Evolutionary conservation across 2,329 filamentous ascomycete genomes (phyloP), one percentile per base, ranked within the genome.

Genomic region (Neofusicoccum ribis): DNA sequence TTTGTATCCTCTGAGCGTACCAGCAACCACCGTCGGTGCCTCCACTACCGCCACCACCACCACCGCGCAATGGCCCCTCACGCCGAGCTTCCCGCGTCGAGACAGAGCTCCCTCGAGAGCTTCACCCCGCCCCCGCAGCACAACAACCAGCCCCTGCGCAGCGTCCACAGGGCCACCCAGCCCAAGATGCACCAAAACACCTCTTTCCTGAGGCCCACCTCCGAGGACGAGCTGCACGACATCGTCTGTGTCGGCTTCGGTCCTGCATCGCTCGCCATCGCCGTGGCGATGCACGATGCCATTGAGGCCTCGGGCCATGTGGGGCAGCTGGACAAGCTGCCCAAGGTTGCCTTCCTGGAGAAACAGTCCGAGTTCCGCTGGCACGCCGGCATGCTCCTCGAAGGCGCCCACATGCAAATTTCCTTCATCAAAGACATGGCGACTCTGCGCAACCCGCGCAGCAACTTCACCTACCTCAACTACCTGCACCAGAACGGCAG

Each of bases 341-440:
- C 92, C 54, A 92, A 91, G 75, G 88, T 96, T 3, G 85, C 91
- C 50, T 98, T 97, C 78, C 80, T 98, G 27, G 94, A 98, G 82
- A 90, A 91, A 77, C 94, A 98, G 79, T 74, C 83, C 37, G 81
- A 84, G 54, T 98, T 98, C 74, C 88, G 91, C 66, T 98, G 94
- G 94, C 94, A 98, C 78, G 89, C 92, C 0, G 94, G 94, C 66
- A 98, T 98, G 94, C 87, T 97, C 66, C 86, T 98, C 3, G 92
- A 93, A 0, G 93, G 93, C 5, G 91, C 93, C 61, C 93, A 91
- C 80, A 98, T 98, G 94, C 94, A 98, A 76, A 98, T 98, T 71
- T 96, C 92, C 9, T 98, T 97, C 81, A 86, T 98, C 81, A 98
- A 98, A 81, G 94, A 98, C 75, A 86, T 98, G 77, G 94, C 94